These are phyloP conservation scores for Capniomyces stellatus DNA, from an alignment of 371 early-diverging fungal genomes.

Conservation along the genomic window DNA sequence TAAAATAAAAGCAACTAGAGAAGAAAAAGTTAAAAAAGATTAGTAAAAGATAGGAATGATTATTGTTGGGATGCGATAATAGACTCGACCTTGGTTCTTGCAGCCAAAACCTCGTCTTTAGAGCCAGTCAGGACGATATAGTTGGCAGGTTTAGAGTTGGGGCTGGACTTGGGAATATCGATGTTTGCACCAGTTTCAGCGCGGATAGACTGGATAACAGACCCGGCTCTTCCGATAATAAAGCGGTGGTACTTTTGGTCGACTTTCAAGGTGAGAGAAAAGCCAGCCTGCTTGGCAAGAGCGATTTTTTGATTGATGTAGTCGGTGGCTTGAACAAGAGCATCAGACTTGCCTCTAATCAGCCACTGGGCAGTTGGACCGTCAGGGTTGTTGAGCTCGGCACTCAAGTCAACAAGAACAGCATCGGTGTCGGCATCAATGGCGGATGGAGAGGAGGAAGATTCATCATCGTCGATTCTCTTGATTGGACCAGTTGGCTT, in stretches of 20 bases:
- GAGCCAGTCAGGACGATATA: conserved; percentile 15
- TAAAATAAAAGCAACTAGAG: background rate
- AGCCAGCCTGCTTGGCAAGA: background rate
- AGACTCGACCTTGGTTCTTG: conserved; percentile 13
- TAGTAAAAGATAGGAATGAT: background rate
- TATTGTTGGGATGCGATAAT: conserved; percentile 4
- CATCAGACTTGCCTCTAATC: conserved; percentile 26
- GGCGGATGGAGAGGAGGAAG: conserved; percentile 24
- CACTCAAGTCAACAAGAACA: background rate
- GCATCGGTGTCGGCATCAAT: conserved; percentile 11
- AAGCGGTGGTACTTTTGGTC: conserved; percentile 24
- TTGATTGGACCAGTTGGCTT: conserved; percentile 6
- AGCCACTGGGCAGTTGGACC: conserved; percentile 21
- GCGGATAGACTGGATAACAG: conserved; percentile 32
- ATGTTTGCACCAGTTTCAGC: conserved; percentile 31
- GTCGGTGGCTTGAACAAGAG: conserved; percentile 14
- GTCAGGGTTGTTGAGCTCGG: conserved; percentile 13
- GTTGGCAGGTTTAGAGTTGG: conserved; percentile 3
- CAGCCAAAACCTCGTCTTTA: conserved; percentile 8
- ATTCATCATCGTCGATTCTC: conserved; percentile 9
- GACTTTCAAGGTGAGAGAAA: background rate
- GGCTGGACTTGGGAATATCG: conserved; percentile 26
- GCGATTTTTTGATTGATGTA: background rate
- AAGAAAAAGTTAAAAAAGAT: background rate
- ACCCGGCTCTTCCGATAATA: conserved; percentile 41